phyloP scores from a whole-genome alignment of 2,329 filamentous ascomycete species.

The Proliferodiscus dingleyae region DNA sequence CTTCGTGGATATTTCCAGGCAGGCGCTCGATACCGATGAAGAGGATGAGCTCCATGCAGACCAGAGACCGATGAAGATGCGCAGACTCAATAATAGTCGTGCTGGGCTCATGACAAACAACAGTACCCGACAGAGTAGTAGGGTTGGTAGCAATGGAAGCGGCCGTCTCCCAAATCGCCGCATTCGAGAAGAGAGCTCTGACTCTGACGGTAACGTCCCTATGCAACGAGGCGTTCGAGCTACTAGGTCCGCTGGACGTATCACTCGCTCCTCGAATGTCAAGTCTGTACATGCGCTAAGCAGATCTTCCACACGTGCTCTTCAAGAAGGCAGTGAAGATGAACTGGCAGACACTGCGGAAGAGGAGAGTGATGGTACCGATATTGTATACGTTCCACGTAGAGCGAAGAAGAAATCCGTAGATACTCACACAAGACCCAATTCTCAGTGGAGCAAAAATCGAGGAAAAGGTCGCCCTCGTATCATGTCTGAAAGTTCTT shows the following conservation, averaged over 20 bases:
- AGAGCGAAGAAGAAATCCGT: conserved; percentile 8
- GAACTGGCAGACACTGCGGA: conserved; percentile 20
- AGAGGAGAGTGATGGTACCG: conserved; percentile 40
- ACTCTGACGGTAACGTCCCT: conserved; percentile 10
- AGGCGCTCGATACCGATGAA: conserved; percentile 18
- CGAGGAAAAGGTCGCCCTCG: conserved; percentile 5
- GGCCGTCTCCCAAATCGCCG: conserved; percentile 12
- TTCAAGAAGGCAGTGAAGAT: conserved; percentile 19
- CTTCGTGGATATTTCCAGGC: conserved; percentile 18
- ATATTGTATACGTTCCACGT: conserved; percentile 46
- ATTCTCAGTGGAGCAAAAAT: conserved; percentile 5
- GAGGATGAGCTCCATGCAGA: conserved; percentile 17
- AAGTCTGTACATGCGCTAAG: background rate
- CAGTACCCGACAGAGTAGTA: conserved; percentile 17
- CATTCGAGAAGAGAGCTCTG: conserved; percentile 11
- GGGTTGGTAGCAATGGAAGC: conserved; percentile 16
- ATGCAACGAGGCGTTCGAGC: conserved; percentile 3
- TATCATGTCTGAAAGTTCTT: conserved; percentile 9
- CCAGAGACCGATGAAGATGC: conserved; percentile 18
- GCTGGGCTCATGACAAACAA: conserved; percentile 13
- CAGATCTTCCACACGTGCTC: conserved; percentile 3
- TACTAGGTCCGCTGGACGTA: conserved; percentile 12
- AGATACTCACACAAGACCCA: conserved; percentile 6
- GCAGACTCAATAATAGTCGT: conserved; percentile 20
- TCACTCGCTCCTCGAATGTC: conserved; percentile 19